Base-by-base conservation (phyloP, 2,329 filamentous ascomycete genomes). In the Pyrenochaeta sp. region DNA sequence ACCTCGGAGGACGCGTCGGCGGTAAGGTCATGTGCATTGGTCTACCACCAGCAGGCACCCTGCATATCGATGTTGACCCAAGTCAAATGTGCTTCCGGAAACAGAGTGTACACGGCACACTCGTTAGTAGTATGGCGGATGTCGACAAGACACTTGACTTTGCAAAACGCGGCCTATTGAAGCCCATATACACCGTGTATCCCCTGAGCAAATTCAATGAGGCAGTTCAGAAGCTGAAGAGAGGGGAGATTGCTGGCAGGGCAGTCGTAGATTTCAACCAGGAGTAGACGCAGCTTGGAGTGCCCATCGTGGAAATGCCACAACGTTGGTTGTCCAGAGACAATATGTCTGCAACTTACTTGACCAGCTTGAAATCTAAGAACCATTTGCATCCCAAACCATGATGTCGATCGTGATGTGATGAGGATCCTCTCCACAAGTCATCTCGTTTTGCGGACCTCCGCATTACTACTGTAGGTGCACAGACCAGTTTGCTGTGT, bases 211-310 rank as follows among this genome's bases (percentile, higher is more conserved):
- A 76, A 35, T 75, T 84, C 39, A 71, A 82, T 14, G 82, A 85
- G 59, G 81, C 78, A 15, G 80, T 85, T 18, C 76, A 83, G 61
- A 79, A 80, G 60, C 63, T 85, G 59, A 74, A 74, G 48, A 74
- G 72, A 33, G 82, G 82, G 0, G 75, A 85, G 60, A 77, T 85
- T 39, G 80, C 82, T 7, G 83, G 83, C 1, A 70, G 82, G 15
- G 78, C 82, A 37, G 82, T 85, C 11, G 76, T 85, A 17, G 80
- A 84, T 61, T 85, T 85, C 59, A 82, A 84, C 23, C 57, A 60
- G 45, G 69, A 72, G 37, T 75, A 71, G 53, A 31, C 18, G n/a
- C 18, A 10, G 7, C 37, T 21, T 17, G 37, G 4, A 11, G 40
- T 7, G 6, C 27, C 17, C 30, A 10, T 14, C 7, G 5, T 35